Conservation (phyloP, 345 rosid species). For the Mangifera indica region DNA sequence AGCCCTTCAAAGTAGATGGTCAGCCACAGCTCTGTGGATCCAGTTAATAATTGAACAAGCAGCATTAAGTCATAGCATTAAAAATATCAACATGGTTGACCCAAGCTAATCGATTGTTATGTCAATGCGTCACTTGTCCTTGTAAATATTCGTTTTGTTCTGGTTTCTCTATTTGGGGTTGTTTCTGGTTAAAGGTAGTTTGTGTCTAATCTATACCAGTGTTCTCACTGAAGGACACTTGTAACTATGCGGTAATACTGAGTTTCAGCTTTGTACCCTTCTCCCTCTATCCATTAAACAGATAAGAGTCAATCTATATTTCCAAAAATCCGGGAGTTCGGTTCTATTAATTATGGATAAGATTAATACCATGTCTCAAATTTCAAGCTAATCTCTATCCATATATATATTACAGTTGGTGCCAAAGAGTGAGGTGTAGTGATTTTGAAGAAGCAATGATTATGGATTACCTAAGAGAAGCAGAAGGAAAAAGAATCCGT, state of each 20-base stretch:
- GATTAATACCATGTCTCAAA: slow-evolving; percentile 25
- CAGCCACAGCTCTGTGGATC: not conserved
- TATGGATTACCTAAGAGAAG: slow-evolving; percentile 49
- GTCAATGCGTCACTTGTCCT: slow-evolving; percentile 1
- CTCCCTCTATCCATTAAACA: not conserved
- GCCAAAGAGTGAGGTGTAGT: not conserved
- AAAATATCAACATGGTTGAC: slow-evolving; percentile 4
- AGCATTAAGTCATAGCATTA: not conserved
- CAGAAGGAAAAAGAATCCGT: slow-evolving; percentile 50
- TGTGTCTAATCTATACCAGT: not conserved
- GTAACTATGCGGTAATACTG: no score
- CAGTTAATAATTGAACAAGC: not conserved
- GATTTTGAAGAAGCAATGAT: not conserved
- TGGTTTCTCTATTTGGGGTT: not conserved
- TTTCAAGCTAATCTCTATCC: slow-evolving; percentile 16
- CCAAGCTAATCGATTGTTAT: not conserved
- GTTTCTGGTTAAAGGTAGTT: slow-evolving; percentile 19
- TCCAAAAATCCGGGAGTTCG: slow-evolving; percentile 20
- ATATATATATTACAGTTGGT: not conserved
- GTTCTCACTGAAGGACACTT: slow-evolving; percentile 3
- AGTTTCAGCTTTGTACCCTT: not conserved
- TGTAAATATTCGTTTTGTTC: slow-evolving; percentile 2
- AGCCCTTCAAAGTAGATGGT: slow-evolving; percentile 9
- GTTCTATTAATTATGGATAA: slow-evolving; percentile 23
- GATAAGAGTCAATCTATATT: slow-evolving; percentile 25